Evolutionary conservation across 169 alveolate genomes (phyloP).

Genomic region (Amoebophrya sp.): DNA sequence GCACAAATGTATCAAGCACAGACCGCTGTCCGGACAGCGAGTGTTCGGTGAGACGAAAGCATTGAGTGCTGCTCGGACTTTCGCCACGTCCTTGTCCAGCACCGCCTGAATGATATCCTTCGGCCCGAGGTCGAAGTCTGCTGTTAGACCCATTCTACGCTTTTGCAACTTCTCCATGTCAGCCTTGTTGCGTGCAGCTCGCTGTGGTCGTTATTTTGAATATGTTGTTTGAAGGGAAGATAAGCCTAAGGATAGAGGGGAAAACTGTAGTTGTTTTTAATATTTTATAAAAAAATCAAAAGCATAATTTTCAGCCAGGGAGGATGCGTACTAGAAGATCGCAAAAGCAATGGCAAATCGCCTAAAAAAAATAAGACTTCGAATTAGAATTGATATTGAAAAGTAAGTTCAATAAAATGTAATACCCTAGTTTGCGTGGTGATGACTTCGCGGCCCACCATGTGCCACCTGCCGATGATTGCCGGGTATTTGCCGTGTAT

Average conservation of each 20-base stretch:
- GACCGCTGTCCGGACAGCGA: not conserved
- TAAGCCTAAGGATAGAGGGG: too few species aligned
- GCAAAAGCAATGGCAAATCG: too few species aligned
- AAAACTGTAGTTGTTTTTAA: too few species aligned
- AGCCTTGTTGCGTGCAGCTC: not conserved
- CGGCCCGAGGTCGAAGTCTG: not conserved
- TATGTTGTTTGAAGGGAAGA: not conserved
- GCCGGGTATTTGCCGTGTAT: not conserved
- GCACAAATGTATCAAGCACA: not conserved
- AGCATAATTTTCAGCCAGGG: too few species aligned
- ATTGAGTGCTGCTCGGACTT: not conserved
- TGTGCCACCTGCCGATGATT: not conserved
- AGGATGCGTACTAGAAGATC: too few species aligned
- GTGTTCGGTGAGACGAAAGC: conserved; percentile 2
- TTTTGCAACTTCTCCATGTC: not conserved
- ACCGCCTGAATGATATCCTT: not conserved
- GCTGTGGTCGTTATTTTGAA: not conserved
- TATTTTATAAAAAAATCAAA: too few species aligned
- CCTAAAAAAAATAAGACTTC: too few species aligned
- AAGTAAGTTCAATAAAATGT: too few species aligned
- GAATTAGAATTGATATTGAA: too few species aligned
- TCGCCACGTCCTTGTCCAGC: not conserved
- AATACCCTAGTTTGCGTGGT: not conserved
- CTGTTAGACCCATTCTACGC: not conserved
- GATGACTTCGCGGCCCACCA: not conserved